Percentiles rank a stretch among this genome's conserved stretches.
Conservation (phyloP, 2,329 filamentous ascomycete species). For the Hypoxylon sp. region DNA sequence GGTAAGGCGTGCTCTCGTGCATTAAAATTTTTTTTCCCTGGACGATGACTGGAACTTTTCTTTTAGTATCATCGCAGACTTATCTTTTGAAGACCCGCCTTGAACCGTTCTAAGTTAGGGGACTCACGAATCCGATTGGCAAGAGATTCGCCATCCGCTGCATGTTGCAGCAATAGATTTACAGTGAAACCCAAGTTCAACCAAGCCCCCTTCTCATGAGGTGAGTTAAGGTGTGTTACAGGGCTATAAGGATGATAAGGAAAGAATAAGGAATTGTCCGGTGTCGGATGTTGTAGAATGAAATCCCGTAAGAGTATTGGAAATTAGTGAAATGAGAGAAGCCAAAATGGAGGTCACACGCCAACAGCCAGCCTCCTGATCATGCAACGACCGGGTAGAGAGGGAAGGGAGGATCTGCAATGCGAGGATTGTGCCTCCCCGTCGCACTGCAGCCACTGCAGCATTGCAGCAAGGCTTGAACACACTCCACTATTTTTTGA, state of each 20-base stretch:
- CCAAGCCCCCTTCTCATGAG: background rate
- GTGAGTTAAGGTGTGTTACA: slow-evolving; percentile 20
- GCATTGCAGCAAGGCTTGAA: slow-evolving; percentile 36
- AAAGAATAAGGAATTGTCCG: slow-evolving; percentile 24
- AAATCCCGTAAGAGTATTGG: slow-evolving; percentile 20
- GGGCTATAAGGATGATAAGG: background rate
- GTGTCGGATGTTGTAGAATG: slow-evolving; percentile 35
- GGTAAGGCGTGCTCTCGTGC: slow-evolving; percentile 32
- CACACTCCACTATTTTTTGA: slow-evolving; percentile 13
- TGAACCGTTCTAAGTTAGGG: slow-evolving; percentile 2
- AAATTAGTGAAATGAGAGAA: slow-evolving; percentile 30
- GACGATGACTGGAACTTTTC: slow-evolving; percentile 23
- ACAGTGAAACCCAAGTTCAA: slow-evolving; percentile 32
- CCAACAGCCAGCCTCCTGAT: slow-evolving; percentile 44
- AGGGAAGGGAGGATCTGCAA: slow-evolving; percentile 30
- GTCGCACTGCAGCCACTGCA: slow-evolving; percentile 7
- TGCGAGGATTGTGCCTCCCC: slow-evolving; percentile 24
- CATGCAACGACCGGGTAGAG: slow-evolving; percentile 34
- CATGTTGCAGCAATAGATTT: slow-evolving; percentile 15
- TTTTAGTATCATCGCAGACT: slow-evolving; percentile 1
- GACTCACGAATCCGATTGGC: slow-evolving; percentile 32
- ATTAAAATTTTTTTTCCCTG: slow-evolving; percentile 35
- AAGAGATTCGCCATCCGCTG: slow-evolving; percentile 21
- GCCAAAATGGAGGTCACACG: slow-evolving; percentile 37
- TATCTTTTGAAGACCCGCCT: slow-evolving; percentile 23